These are phyloP conservation scores for Colletotrichum coccodes DNA, from an alignment of 2,329 filamentous ascomycete species.

Conservation along the genomic window DNA sequence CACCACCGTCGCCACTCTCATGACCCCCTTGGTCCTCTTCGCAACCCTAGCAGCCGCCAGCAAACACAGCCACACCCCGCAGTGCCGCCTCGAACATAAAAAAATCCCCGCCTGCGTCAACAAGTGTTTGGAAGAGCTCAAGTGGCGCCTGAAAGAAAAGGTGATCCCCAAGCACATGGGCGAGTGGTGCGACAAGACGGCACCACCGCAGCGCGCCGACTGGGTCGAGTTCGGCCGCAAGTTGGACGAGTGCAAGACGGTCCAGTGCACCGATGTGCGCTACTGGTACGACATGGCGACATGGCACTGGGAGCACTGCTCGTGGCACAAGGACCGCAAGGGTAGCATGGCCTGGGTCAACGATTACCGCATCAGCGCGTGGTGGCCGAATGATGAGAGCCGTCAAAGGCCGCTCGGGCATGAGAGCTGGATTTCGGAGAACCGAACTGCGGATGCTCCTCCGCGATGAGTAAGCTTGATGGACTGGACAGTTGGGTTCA, in stretches of 20 bases:
- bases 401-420: neutral
- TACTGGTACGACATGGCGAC: neutral
- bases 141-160: neutral
- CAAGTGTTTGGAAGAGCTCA: neutral
- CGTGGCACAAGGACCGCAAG: neutral
- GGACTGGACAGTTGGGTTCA: fast-evolving
- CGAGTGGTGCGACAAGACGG: neutral
- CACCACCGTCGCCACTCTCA: neutral
- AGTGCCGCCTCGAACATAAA: neutral
- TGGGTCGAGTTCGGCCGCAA: neutral
- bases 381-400: neutral
- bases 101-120: neutral
- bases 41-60: neutral
- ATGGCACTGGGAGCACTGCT: neutral
- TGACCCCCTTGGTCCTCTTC: neutral
- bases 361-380: neutral
- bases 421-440: neutral
- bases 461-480: neutral
- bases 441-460: neutral
- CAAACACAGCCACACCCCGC: neutral
- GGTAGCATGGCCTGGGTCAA: neutral
- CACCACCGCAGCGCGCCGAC: neutral
- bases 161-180: neutral
- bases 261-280: neutral
- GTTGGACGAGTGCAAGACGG: neutral